A percentile compares a stretch with the other conserved stretches of the same genome.
phyloP scores from a whole-genome alignment of 2,329 filamentous ascomycete species.

The Zelopaecilomyces penicillatus region DNA sequence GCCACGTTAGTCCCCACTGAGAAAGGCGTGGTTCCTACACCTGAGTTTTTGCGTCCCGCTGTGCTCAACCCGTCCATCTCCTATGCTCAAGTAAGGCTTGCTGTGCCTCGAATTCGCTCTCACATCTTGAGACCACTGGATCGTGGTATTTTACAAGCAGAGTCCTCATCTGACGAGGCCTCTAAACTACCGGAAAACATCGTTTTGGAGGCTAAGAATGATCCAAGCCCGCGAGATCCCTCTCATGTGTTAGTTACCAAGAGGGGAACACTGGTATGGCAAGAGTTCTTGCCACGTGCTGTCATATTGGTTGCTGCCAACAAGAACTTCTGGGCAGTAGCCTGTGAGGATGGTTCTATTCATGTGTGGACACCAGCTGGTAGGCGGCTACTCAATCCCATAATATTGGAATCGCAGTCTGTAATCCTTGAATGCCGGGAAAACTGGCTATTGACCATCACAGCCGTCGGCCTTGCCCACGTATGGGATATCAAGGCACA shows the following conservation, averaged over 20 bases:
- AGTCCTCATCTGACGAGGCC: conserved; percentile 51
- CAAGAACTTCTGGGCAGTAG: conserved; percentile 82
- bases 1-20: conserved; percentile 54
- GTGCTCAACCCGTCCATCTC: conserved; percentile 75
- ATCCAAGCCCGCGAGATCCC: conserved; percentile 67
- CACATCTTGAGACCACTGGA: conserved; percentile 79
- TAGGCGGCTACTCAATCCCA: conserved; percentile 71
- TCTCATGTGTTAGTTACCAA: conserved; percentile 76
- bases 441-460: conserved; percentile 84
- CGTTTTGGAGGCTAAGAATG: conserved; percentile 84
- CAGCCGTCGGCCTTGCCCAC: conserved; percentile 78
- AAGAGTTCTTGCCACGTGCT: conserved; percentile 81
- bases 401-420: conserved; percentile 84
- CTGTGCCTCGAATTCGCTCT: conserved; percentile 76
- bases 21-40: conserved; percentile 57
- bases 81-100: conserved; percentile 75
- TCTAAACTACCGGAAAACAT: conserved; percentile 58
- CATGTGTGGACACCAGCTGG: conserved; percentile 92
- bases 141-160: conserved; percentile 46
- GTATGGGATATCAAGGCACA: conserved; percentile 88
- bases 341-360: conserved; percentile 84
- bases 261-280: conserved; percentile 76
- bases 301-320: conserved; percentile 89
- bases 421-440: conserved; percentile 88
- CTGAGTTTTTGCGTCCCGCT: conserved; percentile 81